phyloP scores from a whole-genome alignment of 2,329 filamentous ascomycete genomes.

The Hypocrella siamensis region DNA sequence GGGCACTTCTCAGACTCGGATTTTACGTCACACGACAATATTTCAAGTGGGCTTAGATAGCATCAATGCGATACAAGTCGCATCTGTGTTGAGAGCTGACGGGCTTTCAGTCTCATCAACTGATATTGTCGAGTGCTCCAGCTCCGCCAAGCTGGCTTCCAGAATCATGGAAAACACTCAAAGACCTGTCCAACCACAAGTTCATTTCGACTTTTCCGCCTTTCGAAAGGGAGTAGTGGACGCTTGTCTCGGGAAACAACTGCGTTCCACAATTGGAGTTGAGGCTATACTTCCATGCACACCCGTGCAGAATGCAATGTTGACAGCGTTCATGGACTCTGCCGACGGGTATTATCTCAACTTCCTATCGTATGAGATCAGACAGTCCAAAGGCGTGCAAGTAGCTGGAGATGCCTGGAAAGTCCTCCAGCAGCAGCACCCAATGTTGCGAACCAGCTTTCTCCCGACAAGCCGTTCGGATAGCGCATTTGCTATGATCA shows the following conservation, averaged over 20 bases:
- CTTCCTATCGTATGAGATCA: slow-evolving; percentile 40
- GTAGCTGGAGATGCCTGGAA: slow-evolving; percentile 44
- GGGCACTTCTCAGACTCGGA: slow-evolving; percentile 26
- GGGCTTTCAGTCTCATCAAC: slow-evolving; percentile 46
- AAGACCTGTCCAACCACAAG: not conserved
- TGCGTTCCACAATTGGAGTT: slow-evolving; percentile 17
- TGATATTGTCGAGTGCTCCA: slow-evolving; percentile 56
- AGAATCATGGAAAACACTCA: slow-evolving; percentile 8
- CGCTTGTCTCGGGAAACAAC: slow-evolving; percentile 4
- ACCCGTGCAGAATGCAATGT: slow-evolving; percentile 61
- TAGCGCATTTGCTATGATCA: slow-evolving; percentile 60
- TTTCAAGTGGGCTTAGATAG: slow-evolving; percentile 85
- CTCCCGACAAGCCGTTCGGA: slow-evolving; percentile 41
- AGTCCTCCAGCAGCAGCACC: slow-evolving; percentile 34
- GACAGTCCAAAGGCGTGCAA: slow-evolving; percentile 18
- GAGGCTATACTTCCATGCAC: slow-evolving; percentile 62
- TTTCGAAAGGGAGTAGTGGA: slow-evolving; percentile 20
- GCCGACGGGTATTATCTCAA: slow-evolving; percentile 62
- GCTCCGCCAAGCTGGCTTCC: slow-evolving; percentile 22
- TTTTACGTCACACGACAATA: slow-evolving; percentile 52
- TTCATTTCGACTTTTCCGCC: slow-evolving; percentile 17
- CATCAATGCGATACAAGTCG: slow-evolving; percentile 71
- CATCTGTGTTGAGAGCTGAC: slow-evolving; percentile 44
- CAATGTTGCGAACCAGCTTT: slow-evolving; percentile 68
- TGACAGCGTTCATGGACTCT: slow-evolving; percentile 57